A percentile compares a stretch with the other conserved stretches of the same genome.
These are phyloP conservation scores for Gossypium trilobum DNA, from an alignment of 441 rosid species.

Conservation along the genomic window DNA sequence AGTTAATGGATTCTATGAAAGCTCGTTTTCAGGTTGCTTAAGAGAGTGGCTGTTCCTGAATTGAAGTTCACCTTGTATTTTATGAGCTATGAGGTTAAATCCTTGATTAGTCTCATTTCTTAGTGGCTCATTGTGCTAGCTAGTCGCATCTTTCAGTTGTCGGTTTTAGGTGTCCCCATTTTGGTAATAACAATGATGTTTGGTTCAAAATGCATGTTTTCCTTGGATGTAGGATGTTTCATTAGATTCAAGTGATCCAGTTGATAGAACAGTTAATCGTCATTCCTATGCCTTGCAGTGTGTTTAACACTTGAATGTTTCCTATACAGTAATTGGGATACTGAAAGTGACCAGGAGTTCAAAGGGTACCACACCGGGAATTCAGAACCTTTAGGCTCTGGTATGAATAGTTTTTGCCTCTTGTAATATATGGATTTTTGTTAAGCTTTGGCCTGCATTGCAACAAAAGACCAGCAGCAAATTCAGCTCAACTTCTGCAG, in stretches of 20 bases:
- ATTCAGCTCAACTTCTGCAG: too few species aligned
- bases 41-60: conserved; percentile 80
- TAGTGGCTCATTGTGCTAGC: not conserved
- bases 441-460: too few species aligned
- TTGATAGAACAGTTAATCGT: conserved; percentile 46
- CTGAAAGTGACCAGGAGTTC: conserved; percentile 79
- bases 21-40: conserved; percentile 43
- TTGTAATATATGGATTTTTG: not conserved
- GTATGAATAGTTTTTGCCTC: conserved; percentile 29
- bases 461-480: too few species aligned
- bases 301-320: conserved; percentile 19
- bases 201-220: not conserved
- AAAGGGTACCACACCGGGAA: conserved; percentile 89
- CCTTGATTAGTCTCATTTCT: not conserved
- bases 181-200: not conserved
- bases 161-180: not conserved
- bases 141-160: not conserved
- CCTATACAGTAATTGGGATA: conserved; percentile 76
- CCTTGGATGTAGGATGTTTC: conserved; percentile 43
- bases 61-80: conserved; percentile 84
- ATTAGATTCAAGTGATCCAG: conserved; percentile 58
- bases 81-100: conserved; percentile 70
- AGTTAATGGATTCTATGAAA: not conserved
- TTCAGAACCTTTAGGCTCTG: conserved; percentile 85
- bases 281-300: conserved; percentile 1